A percentile compares a stretch with the other conserved stretches of the same genome.
phyloP scores from a whole-genome alignment of 2,329 filamentous ascomycete species.

The Botryotinia convoluta region DNA sequence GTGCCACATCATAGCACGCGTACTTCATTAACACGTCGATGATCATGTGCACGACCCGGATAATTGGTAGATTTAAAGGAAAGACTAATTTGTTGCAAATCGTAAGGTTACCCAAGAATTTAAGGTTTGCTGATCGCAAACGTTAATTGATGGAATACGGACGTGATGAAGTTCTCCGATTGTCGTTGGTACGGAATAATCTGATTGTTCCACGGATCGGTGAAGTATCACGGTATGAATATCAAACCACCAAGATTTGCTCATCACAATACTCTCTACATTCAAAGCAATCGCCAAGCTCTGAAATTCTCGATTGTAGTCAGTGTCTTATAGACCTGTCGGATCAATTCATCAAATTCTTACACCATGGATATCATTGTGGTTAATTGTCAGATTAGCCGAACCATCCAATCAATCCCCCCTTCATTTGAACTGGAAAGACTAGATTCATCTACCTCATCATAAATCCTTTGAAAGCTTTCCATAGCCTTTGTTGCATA shows the following conservation, averaged over 20 bases:
- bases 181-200: not conserved
- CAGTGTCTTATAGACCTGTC: not conserved
- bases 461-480: not conserved
- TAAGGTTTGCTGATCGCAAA: constrained; percentile 1
- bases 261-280: too few relatives aligned
- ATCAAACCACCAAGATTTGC: not conserved
- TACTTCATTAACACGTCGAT: constrained; percentile 9
- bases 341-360: not conserved
- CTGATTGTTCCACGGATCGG: not conserved
- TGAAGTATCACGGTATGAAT: not conserved
- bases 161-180: not conserved
- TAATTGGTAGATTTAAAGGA: not conserved
- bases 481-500: not conserved
- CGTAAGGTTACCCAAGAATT: constrained; percentile 14
- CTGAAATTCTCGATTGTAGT: not conserved
- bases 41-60: constrained; percentile 3
- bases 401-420: not conserved
- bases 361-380: not conserved
- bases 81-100: not conserved
- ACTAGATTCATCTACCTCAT: not conserved
- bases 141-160: not conserved
- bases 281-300: not conserved
- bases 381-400: not conserved
- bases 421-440: not conserved
- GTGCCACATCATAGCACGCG: constrained; percentile 9